A percentile compares a stretch with the other conserved stretches of the same genome.
phyloP scores from a whole-genome alignment of 257 asterid species.

The Euphrasia confusa region DNA sequence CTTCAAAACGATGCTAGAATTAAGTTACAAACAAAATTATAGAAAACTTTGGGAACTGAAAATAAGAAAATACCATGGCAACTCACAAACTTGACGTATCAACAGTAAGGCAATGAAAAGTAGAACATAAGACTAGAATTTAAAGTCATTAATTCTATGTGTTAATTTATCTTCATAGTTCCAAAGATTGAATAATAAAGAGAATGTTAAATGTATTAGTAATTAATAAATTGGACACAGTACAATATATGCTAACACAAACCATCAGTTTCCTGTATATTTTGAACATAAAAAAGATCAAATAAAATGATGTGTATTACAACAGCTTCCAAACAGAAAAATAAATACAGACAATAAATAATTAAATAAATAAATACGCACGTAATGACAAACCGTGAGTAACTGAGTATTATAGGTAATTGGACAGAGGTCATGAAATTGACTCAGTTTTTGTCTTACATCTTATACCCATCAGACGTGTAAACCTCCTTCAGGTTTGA shows the following conservation, averaged over 20 bases:
- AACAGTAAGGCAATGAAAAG: constrained; percentile 8
- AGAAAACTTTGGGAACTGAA: not conserved
- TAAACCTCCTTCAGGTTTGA: constrained; percentile 80
- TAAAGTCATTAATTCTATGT: not conserved
- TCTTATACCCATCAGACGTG: constrained; percentile 76
- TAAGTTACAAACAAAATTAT: not conserved
- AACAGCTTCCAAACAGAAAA: not conserved
- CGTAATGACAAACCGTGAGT: constrained; percentile 6
- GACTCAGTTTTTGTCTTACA: constrained; percentile 44
- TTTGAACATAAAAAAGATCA: constrained; percentile 1
- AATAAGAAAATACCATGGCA: constrained; percentile 7
- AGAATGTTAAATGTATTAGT: constrained; percentile 2
- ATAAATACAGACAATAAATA: not conserved
- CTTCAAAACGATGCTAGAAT: constrained; percentile 4
- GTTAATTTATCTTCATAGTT: constrained; percentile 1
- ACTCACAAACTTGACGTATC: not conserved
- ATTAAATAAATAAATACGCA: not conserved
- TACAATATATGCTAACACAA: constrained; percentile 16
- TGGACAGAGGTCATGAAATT: constrained; percentile 2
- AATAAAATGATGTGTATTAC: constrained; percentile 2
- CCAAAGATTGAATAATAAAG: not conserved
- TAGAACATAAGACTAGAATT: constrained; percentile 7
- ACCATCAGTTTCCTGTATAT: constrained; percentile 7
- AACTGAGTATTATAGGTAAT: not conserved
- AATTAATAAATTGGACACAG: not conserved